Base-by-base conservation (phyloP, 1,284 basidiomycete genomes). In the Laetiporus sulphureus region DNA sequence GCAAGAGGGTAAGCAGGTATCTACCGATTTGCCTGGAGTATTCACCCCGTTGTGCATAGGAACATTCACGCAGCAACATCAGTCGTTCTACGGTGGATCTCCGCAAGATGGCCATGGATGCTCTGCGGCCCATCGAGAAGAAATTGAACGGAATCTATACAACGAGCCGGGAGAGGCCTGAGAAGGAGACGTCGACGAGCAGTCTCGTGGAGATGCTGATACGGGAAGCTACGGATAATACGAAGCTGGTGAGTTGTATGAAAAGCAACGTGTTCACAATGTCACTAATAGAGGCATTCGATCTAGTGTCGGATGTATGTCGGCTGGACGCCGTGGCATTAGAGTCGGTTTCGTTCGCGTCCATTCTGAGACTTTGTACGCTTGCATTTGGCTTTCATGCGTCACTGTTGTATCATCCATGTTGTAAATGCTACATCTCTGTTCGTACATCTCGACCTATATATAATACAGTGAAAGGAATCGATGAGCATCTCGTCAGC, bases 151-250 rank as follows among this genome's bases (percentile, higher is more conserved):
- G 94, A 0, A 67, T 86, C 7, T 81, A 84, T 56, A 68, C 71
- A 13, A 69, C 71, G 2, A 71, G 67, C 46, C 71, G 69, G 38
- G 75, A 79, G 49, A 71, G 62, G 36, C 65, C 60, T 27, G 75
- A 77, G 46, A 83, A 75, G 56, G 82, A 86, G 57, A 73, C 84
- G 30, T 80, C 85, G 20, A 88, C 88, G 15, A 83, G 79, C 44
- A 92, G 90, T 62, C 73, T 96, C 39, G 94, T 96, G 41, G 90
- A 96, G 58, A 74, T 83, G 55, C 68, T 97, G 42, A 94, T 97
- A 46, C 83, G 89, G 54, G 88, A 95, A 59, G 88, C 94, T 10
- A 87, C 77, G 3, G 80, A 84, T 60, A 57, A 67, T 2, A 61
- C 58, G 7, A 91, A 94, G 56, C 63, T 98, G 61, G 91, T 89